phyloP scores from a whole-genome alignment of 2,329 filamentous ascomycete species.

The Penicillium decumbens region DNA sequence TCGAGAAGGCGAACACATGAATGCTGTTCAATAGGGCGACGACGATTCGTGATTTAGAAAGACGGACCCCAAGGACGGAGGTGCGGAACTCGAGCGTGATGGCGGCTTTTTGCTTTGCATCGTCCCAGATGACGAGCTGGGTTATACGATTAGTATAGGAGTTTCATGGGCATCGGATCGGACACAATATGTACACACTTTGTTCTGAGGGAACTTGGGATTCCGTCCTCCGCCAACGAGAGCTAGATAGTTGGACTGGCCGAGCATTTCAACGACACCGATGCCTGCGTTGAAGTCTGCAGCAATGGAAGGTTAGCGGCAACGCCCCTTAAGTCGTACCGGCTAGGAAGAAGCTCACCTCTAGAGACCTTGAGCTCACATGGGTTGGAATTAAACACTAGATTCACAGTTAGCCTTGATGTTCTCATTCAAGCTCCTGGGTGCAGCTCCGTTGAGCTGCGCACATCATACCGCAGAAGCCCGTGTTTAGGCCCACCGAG shows the following conservation, averaged over 20 bases:
- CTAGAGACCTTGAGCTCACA: constrained; percentile 64
- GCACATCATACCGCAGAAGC: constrained; percentile 67
- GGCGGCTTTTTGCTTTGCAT: constrained; percentile 68
- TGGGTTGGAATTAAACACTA: constrained; percentile 69
- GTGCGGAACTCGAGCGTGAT: constrained; percentile 76
- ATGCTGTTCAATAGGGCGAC: constrained; percentile 78
- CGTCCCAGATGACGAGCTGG: constrained; percentile 82
- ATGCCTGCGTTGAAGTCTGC: constrained; percentile 76
- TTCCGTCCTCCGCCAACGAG: constrained; percentile 82
- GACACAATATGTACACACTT: constrained; percentile 48
- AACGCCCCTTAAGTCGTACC: neutral
- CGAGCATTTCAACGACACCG: constrained; percentile 79
- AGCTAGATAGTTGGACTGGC: constrained; percentile 78
- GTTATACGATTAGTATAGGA: neutral
- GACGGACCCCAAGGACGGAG: constrained; percentile 71
- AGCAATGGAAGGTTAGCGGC: neutral
- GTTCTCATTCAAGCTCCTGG: constrained; percentile 2
- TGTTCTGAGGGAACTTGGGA: constrained; percentile 82
- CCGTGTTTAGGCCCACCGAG: constrained; percentile 77
- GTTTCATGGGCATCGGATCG: neutral
- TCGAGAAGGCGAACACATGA: constrained; percentile 73
- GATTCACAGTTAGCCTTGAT: constrained; percentile 14
- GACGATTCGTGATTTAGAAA: constrained; percentile 71
- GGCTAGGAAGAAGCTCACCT: constrained; percentile 39
- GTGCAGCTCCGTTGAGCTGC: neutral